Conservation (phyloP, 768 basidiomycete genomes). For the Lactifluus echinatus region DNA sequence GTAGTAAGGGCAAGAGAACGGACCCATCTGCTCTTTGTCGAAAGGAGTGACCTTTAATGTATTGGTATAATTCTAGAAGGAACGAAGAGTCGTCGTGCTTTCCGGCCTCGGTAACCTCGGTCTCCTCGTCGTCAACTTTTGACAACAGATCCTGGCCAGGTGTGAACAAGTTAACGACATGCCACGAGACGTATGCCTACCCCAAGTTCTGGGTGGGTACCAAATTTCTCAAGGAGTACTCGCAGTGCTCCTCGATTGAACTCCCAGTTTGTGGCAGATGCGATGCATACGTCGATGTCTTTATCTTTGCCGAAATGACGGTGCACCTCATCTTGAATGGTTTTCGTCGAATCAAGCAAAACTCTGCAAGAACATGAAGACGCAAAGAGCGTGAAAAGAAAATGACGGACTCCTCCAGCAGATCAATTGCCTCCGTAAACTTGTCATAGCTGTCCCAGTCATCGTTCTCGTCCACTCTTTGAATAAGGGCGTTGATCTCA, state of each 20-base stretch:
- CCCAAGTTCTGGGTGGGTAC: not conserved
- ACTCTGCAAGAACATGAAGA: conserved; percentile 1
- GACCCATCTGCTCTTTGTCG: conserved; percentile 9
- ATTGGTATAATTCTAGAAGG: conserved; percentile 14
- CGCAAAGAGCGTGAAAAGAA: not conserved
- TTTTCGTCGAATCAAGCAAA: conserved; percentile 2
- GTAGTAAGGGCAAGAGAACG: not conserved
- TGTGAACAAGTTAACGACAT: not conserved
- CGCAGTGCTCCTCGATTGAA: conserved; percentile 1
- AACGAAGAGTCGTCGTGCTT: conserved; percentile 15
- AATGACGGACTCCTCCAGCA: conserved; percentile 8
- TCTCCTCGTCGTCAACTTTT: not conserved
- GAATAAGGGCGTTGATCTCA: conserved; percentile 11
- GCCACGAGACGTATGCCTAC: not conserved
- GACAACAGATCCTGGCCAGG: conserved; percentile 1
- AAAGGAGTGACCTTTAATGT: conserved; percentile 10
- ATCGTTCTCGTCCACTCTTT: conserved; percentile 12
- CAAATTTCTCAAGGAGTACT: not conserved
- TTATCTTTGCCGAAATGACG: conserved; percentile 3
- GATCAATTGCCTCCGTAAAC: conserved; percentile 13
- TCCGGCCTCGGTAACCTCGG: conserved; percentile 2
- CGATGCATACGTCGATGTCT: conserved; percentile 10
- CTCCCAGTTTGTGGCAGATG: conserved; percentile 7
- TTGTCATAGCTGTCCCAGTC: conserved; percentile 18
- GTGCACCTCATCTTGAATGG: conserved; percentile 7